phyloP scores from a whole-genome alignment of 805 yeast genomes.

The Monosporozyma siamensis region DNA sequence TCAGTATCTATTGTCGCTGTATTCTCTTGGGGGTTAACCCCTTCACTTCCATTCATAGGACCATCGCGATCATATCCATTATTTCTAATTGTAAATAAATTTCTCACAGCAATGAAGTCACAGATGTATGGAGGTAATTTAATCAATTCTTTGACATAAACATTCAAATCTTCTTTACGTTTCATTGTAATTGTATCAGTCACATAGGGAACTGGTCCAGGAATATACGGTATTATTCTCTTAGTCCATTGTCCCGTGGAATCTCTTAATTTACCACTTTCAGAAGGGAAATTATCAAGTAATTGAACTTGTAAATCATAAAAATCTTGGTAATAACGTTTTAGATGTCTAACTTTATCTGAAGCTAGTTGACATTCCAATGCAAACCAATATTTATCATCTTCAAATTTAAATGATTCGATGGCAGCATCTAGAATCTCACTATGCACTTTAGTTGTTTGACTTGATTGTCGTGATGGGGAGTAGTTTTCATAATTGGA shows the following conservation, averaged over 20 bases:
- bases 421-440: slow-evolving; percentile 47
- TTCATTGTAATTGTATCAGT: slow-evolving; percentile 61
- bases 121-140: slow-evolving; percentile 71
- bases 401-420: slow-evolving; percentile 69
- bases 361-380: slow-evolving; percentile 57
- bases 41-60: slow-evolving; percentile 4
- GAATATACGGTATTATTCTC: slow-evolving; percentile 84
- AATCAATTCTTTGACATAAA: slow-evolving; percentile 50
- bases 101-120: slow-evolving; percentile 54
- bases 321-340: slow-evolving; percentile 91
- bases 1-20: slow-evolving; percentile 11
- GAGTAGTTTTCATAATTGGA: background rate
- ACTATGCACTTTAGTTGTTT: slow-evolving; percentile 4
- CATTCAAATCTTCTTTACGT: slow-evolving; percentile 46
- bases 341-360: slow-evolving; percentile 62
- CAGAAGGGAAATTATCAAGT: slow-evolving; percentile 77
- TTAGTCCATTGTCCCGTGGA: slow-evolving; percentile 50
- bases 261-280: slow-evolving; percentile 62
- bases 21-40: background rate
- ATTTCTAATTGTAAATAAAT: slow-evolving; percentile 51
- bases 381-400: slow-evolving; percentile 84
- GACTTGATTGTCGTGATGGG: background rate
- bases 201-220: slow-evolving; percentile 90
- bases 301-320: slow-evolving; percentile 84
- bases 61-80: slow-evolving; percentile 30